These are phyloP conservation scores for Byssoonygena ceratinophila DNA, from an alignment of 2,329 filamentous ascomycete species.

Conservation along the genomic window DNA sequence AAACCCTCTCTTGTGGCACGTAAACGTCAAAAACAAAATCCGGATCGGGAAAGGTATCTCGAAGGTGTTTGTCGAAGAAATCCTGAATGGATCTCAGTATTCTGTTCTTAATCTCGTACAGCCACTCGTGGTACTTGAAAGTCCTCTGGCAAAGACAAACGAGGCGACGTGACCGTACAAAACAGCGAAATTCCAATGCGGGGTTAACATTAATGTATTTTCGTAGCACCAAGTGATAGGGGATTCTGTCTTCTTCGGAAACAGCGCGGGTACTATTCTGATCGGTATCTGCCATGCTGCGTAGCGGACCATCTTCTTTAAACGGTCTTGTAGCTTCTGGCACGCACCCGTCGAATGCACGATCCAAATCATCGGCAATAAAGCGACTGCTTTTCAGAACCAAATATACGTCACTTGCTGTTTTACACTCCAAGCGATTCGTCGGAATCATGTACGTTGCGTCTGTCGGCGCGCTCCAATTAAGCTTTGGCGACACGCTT, in stretches of 20 bases:
- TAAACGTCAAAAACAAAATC: slow-evolving; percentile 90
- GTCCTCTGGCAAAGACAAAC: slow-evolving; percentile 82
- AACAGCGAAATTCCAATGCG: slow-evolving; percentile 88
- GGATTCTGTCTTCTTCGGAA: slow-evolving; percentile 37
- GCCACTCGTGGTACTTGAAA: slow-evolving; percentile 79
- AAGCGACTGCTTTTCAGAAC: slow-evolving; percentile 92
- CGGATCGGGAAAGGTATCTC: slow-evolving; percentile 68
- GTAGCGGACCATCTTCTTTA: slow-evolving; percentile 17
- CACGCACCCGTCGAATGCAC: slow-evolving; percentile 71
- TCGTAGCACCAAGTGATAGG: slow-evolving; percentile 72
- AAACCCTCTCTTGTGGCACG: slow-evolving; percentile 63
- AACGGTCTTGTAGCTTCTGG: slow-evolving; percentile 30
- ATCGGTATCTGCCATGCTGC: background rate
- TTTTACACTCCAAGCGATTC: slow-evolving; percentile 85
- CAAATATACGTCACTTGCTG: slow-evolving; percentile 83
- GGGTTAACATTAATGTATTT: slow-evolving; percentile 84
- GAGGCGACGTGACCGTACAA: slow-evolving; percentile 71
- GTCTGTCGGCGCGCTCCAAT: slow-evolving; percentile 96
- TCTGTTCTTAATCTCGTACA: slow-evolving; percentile 55
- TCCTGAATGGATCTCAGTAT: slow-evolving; percentile 58
- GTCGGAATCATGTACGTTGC: slow-evolving; percentile 79
- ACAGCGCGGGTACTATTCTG: background rate
- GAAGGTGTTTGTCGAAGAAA: slow-evolving; percentile 66
- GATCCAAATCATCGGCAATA: slow-evolving; percentile 83
- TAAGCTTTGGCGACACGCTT: slow-evolving; percentile 80